Percentiles rank a stretch among this genome's conserved stretches.
Evolutionary conservation across 441 rosid species (phyloP).

Genomic region (Francoa sonchifolia): DNA sequence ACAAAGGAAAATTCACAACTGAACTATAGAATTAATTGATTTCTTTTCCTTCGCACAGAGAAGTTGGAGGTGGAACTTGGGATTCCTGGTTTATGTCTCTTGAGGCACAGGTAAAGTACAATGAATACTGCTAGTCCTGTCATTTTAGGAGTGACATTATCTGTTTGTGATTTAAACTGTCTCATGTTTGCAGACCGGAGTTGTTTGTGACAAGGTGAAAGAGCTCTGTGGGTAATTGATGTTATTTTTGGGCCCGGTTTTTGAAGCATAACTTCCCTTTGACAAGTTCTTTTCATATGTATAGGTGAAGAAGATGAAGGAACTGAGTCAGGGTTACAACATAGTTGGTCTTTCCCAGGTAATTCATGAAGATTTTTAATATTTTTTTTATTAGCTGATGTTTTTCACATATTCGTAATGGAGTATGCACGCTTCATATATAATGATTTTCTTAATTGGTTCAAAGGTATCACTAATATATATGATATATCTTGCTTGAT

Average conservation of each 20-base stretch:
- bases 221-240: slow-evolving; percentile 12
- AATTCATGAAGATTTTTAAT: slow-evolving; percentile 4
- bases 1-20: no score
- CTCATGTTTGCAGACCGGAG: slow-evolving; percentile 25
- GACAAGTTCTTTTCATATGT: slow-evolving; percentile 8
- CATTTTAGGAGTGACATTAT: background rate
- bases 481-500: no score
- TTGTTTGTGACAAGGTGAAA: slow-evolving; percentile 50
- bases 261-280: slow-evolving; percentile 6
- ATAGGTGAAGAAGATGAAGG: slow-evolving; percentile 61
- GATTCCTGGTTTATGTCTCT: slow-evolving; percentile 74
- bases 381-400: background rate
- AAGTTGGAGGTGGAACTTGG: slow-evolving; percentile 57
- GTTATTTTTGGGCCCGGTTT: slow-evolving; percentile 4
- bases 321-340: slow-evolving; percentile 48
- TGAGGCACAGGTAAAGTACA: slow-evolving; percentile 37
- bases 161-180: slow-evolving; percentile 9
- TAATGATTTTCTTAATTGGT: background rate
- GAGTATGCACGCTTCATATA: background rate
- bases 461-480: no score
- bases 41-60: slow-evolving; percentile 30
- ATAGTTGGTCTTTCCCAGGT: slow-evolving; percentile 83
- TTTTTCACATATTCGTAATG: no score
- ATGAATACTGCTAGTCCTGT: background rate
- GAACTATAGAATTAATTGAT: slow-evolving; percentile 6